Percentiles rank a stretch among this genome's conserved stretches.
Conservation (phyloP, 2,329 filamentous ascomycete species). For the Talaromyces amestolkiae region DNA sequence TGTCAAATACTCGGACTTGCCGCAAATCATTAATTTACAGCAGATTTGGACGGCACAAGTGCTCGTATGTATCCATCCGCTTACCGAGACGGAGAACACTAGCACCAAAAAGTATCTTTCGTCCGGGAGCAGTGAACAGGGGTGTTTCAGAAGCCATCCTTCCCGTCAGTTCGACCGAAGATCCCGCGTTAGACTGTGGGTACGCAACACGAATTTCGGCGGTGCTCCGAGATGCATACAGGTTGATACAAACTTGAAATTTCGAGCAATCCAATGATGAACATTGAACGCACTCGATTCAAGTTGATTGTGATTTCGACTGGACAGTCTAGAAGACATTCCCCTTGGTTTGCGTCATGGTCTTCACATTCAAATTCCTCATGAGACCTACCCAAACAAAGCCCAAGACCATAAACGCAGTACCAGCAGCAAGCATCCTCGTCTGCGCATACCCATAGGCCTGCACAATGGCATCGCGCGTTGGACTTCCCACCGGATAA, state of each 20-base stretch:
- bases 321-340: background rate
- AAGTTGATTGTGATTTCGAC: background rate
- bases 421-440: slow-evolving; percentile 36
- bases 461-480: slow-evolving; percentile 42
- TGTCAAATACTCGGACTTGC: background rate
- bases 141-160: slow-evolving; percentile 3
- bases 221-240: background rate
- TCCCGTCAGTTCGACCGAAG: slow-evolving; percentile 1
- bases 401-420: slow-evolving; percentile 19
- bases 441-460: slow-evolving; percentile 48
- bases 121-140: background rate
- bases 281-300: background rate
- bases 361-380: background rate
- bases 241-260: background rate
- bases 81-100: background rate
- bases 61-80: background rate
- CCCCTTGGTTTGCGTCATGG: background rate
- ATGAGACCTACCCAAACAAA: slow-evolving; percentile 19
- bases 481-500: slow-evolving; percentile 39
- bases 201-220: background rate
- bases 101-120: background rate
- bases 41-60: background rate
- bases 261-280: background rate
- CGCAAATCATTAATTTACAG: background rate
- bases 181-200: background rate